These are phyloP conservation scores for Pythium sp. DNA, from an alignment of 352 stramenopile genomes.

Conservation along the genomic window DNA sequence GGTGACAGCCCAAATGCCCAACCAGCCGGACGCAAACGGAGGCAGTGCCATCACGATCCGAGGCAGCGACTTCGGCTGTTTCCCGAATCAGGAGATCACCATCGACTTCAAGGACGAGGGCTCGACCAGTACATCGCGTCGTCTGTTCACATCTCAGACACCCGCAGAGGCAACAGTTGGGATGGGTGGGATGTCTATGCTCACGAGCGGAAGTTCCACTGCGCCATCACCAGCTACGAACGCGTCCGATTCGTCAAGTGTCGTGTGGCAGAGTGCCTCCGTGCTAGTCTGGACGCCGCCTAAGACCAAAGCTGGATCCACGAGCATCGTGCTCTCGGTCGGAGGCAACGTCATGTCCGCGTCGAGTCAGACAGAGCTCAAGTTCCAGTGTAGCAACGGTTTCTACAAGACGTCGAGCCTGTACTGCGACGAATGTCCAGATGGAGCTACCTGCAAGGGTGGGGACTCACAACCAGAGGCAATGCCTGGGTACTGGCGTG, in stretches of 20 bases:
- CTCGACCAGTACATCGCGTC: slow-evolving; percentile 1
- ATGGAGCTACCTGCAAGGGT: slow-evolving; percentile 46
- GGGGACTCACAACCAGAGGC: slow-evolving; percentile 46
- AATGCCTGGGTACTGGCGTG: slow-evolving; percentile 50
- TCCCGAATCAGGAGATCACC: slow-evolving; percentile 49
- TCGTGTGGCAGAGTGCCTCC: slow-evolving; percentile 48
- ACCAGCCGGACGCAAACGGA: slow-evolving; percentile 62
- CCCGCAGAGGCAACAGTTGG: neutral
- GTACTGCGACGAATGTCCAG: slow-evolving; percentile 52
- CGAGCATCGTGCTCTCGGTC: slow-evolving; percentile 54
- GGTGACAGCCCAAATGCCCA: slow-evolving; percentile 55
- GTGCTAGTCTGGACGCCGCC: slow-evolving; percentile 55
- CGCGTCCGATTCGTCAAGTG: slow-evolving; percentile 17
- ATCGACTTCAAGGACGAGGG: slow-evolving; percentile 37
- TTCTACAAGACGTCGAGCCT: slow-evolving; percentile 44
- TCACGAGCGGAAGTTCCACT: slow-evolving; percentile 4
- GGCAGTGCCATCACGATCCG: slow-evolving; percentile 58
- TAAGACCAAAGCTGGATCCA: slow-evolving; percentile 51
- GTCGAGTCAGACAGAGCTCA: slow-evolving; percentile 53
- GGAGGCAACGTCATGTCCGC: slow-evolving; percentile 60
- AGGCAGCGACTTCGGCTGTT: slow-evolving; percentile 64
- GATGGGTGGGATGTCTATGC: neutral
- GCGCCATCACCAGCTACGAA: neutral
- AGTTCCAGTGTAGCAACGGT: slow-evolving; percentile 58
- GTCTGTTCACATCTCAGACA: neutral